Base-by-base conservation (phyloP, 2,329 filamentous ascomycete species). In the Penicillium brasilianum region DNA sequence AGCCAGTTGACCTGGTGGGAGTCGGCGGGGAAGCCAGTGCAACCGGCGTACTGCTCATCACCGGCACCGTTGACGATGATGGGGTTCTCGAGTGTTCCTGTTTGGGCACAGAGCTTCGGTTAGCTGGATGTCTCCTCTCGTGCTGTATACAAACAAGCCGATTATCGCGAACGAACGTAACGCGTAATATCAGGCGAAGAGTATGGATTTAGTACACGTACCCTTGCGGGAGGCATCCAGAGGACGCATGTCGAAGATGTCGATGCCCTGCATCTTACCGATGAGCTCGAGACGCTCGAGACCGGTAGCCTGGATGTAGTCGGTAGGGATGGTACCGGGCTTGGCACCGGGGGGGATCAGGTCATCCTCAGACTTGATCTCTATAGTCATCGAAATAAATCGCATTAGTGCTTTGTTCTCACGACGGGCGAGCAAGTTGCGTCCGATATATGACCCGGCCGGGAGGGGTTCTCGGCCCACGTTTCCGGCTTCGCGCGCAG, bases 241-340 rank as follows among this genome's bases (percentile, higher is more conserved):
- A 66, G 95, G 95, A 81, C 88, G 90, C 95, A 98, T 97, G 83
- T 99, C 93, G 84, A 99, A 99, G 78, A 98, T 85, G 78, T 99
- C 95, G 74, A 97, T 84, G 70, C 95, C 93, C 85, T 98, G 92
- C 90, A 98, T 97, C 88, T 99, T 99, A 82, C 95, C 95, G 78
- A 99, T 86, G 76, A 99, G 95, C 83, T 99, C 95, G 72, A 99
- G 87, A 87, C 95, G 93, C 86, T 99, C 95, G 63, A 98, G 86
- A 91, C 95, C 95, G 72, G 95, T 98, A 62, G 95, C 83, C 81
- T 99, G 95, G 80, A 98, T 93, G 77, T 96, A 81, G 81, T 99
- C 95, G 82, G 92, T 96, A 69, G 95, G 92, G 70, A 99, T 84
- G 78, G 90, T 91, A 77, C 95, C 94, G 67, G 88, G 82, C 72